Evolutionary conservation across 2,329 filamentous ascomycete genomes (phyloP).

Genomic region (Emericellopsis cladophorae): DNA sequence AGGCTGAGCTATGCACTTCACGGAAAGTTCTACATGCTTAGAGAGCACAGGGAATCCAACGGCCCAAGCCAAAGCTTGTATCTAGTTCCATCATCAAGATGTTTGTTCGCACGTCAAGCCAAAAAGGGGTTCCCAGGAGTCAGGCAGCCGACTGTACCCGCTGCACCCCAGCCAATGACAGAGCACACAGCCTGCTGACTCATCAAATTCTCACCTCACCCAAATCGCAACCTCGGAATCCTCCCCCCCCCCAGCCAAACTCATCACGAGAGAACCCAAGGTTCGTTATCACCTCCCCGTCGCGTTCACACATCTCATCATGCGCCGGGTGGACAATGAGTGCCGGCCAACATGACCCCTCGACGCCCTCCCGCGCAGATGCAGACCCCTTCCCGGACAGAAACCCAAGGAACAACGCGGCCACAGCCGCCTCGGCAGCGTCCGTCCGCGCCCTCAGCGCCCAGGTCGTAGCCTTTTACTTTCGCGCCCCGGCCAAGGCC

Average conservation of each 20-base stretch:
- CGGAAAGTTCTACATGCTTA: no score
- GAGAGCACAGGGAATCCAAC: no score
- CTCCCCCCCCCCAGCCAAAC: no score
- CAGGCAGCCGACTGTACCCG: not conserved
- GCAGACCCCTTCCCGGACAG: conserved; percentile 24
- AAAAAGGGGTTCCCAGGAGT: no score
- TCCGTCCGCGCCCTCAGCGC: conserved; percentile 73
- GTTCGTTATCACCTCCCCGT: not conserved
- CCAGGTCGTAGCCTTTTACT: conserved; percentile 81
- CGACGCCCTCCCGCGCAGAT: conserved; percentile 9
- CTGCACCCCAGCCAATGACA: not conserved
- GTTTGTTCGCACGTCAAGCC: no score
- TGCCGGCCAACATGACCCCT: conserved; percentile 4
- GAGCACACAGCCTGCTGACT: not conserved
- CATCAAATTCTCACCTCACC: not conserved
- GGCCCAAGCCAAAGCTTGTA: no score
- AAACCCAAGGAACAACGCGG: conserved; percentile 38
- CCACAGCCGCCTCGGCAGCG: conserved; percentile 70
- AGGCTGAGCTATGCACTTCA: no score
- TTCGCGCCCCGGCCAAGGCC: conserved; percentile 79
- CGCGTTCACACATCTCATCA: conserved; percentile 7
- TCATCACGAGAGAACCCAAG: not conserved
- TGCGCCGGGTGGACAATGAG: conserved; percentile 21
- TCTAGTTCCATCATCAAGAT: no score
- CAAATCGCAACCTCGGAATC: no score